phyloP scores from a whole-genome alignment of 2,329 filamentous ascomycete species.

The Colletotrichum limetticola region DNA sequence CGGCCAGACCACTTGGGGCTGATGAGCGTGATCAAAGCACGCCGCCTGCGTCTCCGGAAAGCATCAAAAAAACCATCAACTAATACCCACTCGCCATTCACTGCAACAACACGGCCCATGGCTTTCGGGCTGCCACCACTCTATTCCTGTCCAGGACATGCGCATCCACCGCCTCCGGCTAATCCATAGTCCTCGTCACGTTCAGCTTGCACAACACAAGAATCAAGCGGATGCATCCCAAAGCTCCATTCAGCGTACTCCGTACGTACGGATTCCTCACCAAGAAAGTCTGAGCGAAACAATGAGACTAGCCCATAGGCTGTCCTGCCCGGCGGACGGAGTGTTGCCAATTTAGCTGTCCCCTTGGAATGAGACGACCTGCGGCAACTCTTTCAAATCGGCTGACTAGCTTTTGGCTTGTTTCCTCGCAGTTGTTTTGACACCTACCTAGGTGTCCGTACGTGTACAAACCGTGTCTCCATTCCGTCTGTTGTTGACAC shows the following conservation, averaged over 20 bases:
- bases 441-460: neutral
- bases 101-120: neutral
- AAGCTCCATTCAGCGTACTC: neutral
- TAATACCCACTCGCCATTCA: neutral
- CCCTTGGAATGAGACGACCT: neutral
- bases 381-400: neutral
- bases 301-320: neutral
- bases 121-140: neutral
- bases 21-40: neutral
- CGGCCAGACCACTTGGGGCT: slow-evolving; percentile 2
- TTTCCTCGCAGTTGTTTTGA: neutral
- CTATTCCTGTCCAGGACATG: slow-evolving; percentile 16
- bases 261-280: neutral
- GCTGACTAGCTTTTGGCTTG: slow-evolving; percentile 3
- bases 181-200: neutral
- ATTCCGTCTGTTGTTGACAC: neutral
- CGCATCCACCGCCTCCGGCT: slow-evolving; percentile 18
- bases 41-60: slow-evolving; percentile 8
- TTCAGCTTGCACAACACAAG: slow-evolving; percentile 12
- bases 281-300: neutral
- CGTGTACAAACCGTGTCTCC: neutral
- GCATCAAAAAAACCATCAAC: slow-evolving; percentile 19
- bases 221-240: slow-evolving; percentile 10
- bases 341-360: neutral
- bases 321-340: neutral